Conservation (phyloP, 805 yeast genomes). For the Danielia oregonensis region DNA sequence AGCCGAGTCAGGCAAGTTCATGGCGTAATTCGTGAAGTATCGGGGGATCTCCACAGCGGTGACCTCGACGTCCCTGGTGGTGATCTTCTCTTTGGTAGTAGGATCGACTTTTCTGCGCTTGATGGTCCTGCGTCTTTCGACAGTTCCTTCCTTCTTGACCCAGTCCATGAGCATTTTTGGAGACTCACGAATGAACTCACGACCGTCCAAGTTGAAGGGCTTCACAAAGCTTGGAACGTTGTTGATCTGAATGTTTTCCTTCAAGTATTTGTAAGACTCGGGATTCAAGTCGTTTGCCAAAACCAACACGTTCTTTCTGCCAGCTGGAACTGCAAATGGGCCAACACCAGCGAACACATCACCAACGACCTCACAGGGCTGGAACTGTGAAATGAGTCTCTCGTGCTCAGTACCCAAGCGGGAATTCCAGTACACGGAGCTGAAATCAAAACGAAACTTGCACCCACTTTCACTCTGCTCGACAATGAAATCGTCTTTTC, state of each 20-base stretch:
- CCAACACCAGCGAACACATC: constrained; percentile 99
- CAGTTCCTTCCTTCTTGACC: constrained; percentile 28
- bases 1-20: constrained; percentile 96
- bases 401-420: constrained; percentile 92
- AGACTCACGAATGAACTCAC: constrained; percentile 67
- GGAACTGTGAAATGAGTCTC: constrained; percentile 60
- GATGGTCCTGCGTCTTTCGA: constrained; percentile 33
- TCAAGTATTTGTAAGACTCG: constrained; percentile 68
- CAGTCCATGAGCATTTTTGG: constrained; percentile 49
- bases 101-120: constrained; percentile 37
- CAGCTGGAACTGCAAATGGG: constrained; percentile 96
- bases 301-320: constrained; percentile 72
- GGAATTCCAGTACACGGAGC: constrained; percentile 96
- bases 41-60: constrained; percentile 44
- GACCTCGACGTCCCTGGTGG: constrained; percentile 15
- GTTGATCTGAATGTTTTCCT: constrained; percentile 60
- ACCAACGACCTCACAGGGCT: constrained; percentile 71
- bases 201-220: constrained; percentile 75
- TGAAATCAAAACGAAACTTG: constrained; percentile 79
- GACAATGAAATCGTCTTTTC: constrained; percentile 69
- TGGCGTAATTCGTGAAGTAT: constrained; percentile 69
- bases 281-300: constrained; percentile 95
- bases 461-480: constrained; percentile 89
- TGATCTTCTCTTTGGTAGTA: constrained; percentile 22
- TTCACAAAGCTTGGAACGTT: constrained; percentile 57